Evolutionary conservation across 805 yeast genomes (phyloP).

Genomic region (Candida chauliodis): DNA sequence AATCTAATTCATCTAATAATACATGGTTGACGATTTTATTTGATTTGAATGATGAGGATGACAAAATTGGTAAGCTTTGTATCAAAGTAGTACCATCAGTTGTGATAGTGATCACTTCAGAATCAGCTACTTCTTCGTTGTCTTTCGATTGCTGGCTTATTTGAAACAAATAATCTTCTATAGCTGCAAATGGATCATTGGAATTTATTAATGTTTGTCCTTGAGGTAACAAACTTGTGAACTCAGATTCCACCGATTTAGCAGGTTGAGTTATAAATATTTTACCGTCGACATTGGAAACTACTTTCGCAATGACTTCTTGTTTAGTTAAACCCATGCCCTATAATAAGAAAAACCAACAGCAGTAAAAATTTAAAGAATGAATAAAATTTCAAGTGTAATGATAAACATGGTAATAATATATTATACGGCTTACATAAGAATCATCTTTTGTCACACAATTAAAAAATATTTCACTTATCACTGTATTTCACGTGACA

Average conservation of each 20-base stretch:
- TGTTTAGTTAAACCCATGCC: slow-evolving; percentile 11
- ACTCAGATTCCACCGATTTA: slow-evolving; percentile 36
- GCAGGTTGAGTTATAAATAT: slow-evolving; percentile 47
- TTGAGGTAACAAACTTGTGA: slow-evolving; percentile 20
- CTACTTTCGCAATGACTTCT: slow-evolving; percentile 12
- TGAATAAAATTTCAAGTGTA: background rate
- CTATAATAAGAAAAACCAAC: background rate
- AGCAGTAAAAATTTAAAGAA: background rate
- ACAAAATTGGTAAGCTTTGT: slow-evolving; percentile 57
- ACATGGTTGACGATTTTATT: slow-evolving; percentile 58
- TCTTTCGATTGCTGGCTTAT: slow-evolving; percentile 1
- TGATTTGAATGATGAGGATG: slow-evolving; percentile 30
- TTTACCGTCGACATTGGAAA: slow-evolving; percentile 12
- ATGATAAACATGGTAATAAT: background rate
- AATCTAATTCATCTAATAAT: slow-evolving; percentile 58
- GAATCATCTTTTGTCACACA: background rate
- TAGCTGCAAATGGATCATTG: slow-evolving; percentile 51
- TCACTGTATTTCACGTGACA: slow-evolving; percentile 8
- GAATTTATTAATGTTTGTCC: slow-evolving; percentile 33
- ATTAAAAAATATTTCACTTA: background rate
- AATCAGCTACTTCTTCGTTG: slow-evolving; percentile 12
- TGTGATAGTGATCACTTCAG: slow-evolving; percentile 42
- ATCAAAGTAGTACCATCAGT: slow-evolving; percentile 54
- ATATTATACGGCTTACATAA: slow-evolving; percentile 1
- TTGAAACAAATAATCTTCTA: slow-evolving; percentile 12